Conservation (phyloP, 2,329 filamentous ascomycete genomes). For the Ilyonectria mors-panacis region DNA sequence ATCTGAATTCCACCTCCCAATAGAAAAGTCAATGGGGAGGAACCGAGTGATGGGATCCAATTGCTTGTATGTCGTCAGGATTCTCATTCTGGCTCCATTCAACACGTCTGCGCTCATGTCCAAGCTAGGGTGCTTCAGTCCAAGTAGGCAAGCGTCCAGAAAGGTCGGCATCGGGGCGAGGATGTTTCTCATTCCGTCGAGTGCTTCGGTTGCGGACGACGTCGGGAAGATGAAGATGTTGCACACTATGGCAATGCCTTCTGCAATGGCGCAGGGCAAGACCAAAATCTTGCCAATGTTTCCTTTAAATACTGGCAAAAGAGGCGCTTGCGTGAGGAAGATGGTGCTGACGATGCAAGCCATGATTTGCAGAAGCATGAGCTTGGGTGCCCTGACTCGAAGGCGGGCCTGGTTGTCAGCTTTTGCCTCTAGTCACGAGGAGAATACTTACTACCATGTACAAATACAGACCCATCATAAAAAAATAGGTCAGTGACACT, state of each 20-base stretch:
- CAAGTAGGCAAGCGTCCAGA: conserved; percentile 16
- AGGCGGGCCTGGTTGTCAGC: conserved; percentile 52
- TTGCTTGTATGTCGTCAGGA: conserved; percentile 19
- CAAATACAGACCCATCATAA: conserved; percentile 38
- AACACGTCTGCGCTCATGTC: conserved; percentile 13
- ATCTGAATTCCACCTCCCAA: conserved; percentile 20
- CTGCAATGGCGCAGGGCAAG: conserved; percentile 59
- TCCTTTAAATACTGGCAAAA: conserved; percentile 58
- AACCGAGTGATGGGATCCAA: conserved; percentile 17
- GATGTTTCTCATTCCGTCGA: conserved; percentile 42
- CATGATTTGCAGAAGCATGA: conserved; percentile 61
- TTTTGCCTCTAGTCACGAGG: not conserved
- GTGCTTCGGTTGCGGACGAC: conserved; percentile 62
- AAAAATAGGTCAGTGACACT: conserved; percentile 38
- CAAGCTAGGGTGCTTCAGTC: conserved; percentile 17
- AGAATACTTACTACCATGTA: conserved; percentile 26
- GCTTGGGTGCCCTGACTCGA: conserved; percentile 61
- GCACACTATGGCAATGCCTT: conserved; percentile 61
- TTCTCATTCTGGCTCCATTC: not conserved
- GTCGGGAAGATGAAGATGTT: conserved; percentile 64
- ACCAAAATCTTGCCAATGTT: conserved; percentile 47
- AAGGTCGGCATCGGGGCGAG: conserved; percentile 16
- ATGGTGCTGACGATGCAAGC: conserved; percentile 63
- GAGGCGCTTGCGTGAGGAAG: conserved; percentile 60
- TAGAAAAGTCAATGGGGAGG: conserved; percentile 26